Base-by-base conservation (phyloP, 192 early-diverging fungal species). In the Coemansia sp. region DNA sequence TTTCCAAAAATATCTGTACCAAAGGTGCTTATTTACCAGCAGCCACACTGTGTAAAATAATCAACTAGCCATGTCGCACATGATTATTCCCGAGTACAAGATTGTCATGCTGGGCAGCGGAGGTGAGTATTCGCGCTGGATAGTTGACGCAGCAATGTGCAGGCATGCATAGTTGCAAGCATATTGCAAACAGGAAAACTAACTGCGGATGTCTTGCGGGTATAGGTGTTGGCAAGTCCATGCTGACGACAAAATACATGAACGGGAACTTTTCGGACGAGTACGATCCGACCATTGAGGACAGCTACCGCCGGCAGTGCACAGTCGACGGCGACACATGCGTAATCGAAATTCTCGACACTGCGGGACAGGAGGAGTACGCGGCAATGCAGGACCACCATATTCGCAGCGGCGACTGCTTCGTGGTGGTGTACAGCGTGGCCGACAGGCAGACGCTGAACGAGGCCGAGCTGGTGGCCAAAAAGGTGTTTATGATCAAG, bases 221-320 rank as follows among this genome's bases (percentile, higher is more conserved):
- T 30, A 17, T 75, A 68, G 77, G 83, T 60, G 87, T 89, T 46
- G 87, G 87, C 19, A 89, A 93, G 72, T 92, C 90, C 19, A 91
- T 92, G 42, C 73, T 96, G 49, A 94, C 92, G 1, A 94, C 94
- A 36, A 89, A 90, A 56, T 95, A 93, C 68, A 92, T 95, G 29
- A 93, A 93, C 67, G 90, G 87, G 88, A 92, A 82, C 66, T 84
- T 84, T 69, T 80, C 80, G 10, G 83, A 88, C 81, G 97, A 91
- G 62, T 99, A 97, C 63, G 93, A 97, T 79, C 96, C 96, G 42
- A 98, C 96, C 6, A 98, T 95, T 55, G 96, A 99, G 76, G 96
- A 96, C 72, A 94, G 90, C 14, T 99, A 97, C 74, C 81, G 93
- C 50, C 95, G 94, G 79, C 93, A 97, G 76, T 93, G 97, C 9